These are phyloP conservation scores for Gamsiella multidivaricata DNA, from an alignment of 192 early-diverging fungal genomes.

Conservation along the genomic window DNA sequence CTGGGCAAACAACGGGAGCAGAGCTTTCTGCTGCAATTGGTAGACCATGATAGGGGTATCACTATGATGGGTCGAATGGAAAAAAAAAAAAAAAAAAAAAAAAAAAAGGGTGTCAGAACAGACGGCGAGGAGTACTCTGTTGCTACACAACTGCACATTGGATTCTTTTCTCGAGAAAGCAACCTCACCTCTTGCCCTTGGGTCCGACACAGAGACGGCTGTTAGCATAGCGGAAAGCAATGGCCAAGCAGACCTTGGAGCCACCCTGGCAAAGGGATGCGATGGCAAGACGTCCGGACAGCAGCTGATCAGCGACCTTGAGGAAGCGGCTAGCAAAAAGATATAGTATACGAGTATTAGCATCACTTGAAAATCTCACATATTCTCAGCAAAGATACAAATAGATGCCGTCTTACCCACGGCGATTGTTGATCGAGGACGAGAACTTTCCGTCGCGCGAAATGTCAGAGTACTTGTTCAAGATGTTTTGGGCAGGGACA, in stretches of 20 bases:
- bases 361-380: too few relatives aligned
- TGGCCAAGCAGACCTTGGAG: conserved; percentile 69
- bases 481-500: conserved; percentile 71
- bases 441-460: conserved; percentile 65
- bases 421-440: conserved; percentile 64
- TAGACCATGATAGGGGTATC: conserved; percentile 81
- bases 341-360: too few relatives aligned
- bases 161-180: not conserved
- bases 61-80: conserved; percentile 2
- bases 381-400: too few relatives aligned
- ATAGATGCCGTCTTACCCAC: too few relatives aligned
- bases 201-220: conserved; percentile 79
- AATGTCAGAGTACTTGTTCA: conserved; percentile 77
- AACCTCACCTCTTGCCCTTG: conserved; percentile 70
- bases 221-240: conserved; percentile 80
- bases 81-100: conserved; percentile 2
- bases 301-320: conserved; percentile 81
- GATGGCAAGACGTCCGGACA: conserved; percentile 78
- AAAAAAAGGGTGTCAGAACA: not conserved
- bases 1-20: conserved; percentile 73
- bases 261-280: conserved; percentile 74
- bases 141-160: not conserved
- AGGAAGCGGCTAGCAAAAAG: conserved; percentile 77
- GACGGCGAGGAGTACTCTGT: too few relatives aligned
- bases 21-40: conserved; percentile 81